Conservation (phyloP, 306 rosid species). For the Spatholobus suberectus region DNA sequence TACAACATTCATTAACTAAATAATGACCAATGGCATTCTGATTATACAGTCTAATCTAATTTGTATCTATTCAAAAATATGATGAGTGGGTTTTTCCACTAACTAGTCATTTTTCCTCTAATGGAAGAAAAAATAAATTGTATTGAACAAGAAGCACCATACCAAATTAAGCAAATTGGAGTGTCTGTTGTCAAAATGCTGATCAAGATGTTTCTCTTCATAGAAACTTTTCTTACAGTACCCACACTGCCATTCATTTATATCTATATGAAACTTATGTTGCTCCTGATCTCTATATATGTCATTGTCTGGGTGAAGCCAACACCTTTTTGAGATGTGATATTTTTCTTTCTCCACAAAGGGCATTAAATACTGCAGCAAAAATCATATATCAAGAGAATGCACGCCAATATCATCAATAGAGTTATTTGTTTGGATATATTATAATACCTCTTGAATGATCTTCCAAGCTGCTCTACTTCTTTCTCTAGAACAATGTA, state of each 20-base stretch:
- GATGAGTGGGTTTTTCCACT: background rate
- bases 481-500: conserved; percentile 69
- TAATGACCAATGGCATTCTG: background rate
- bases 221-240: conserved; percentile 62
- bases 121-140: conserved; percentile 13
- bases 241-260: conserved; percentile 63
- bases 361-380: conserved; percentile 60
- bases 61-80: background rate
- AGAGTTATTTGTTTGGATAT: conserved; percentile 8
- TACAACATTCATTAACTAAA: background rate
- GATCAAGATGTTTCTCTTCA: conserved; percentile 70
- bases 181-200: conserved; percentile 79
- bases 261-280: conserved; percentile 52
- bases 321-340: conserved; percentile 53
- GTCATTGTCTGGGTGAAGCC: conserved; percentile 60
- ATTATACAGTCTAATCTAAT: background rate
- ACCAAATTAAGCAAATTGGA: conserved; percentile 70
- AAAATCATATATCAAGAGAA: conserved; percentile 33
- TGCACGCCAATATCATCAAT: conserved; percentile 19
- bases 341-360: conserved; percentile 60
- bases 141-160: conserved; percentile 35
- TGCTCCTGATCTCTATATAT: conserved; percentile 65
- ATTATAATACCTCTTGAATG: conserved; percentile 58
- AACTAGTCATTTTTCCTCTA: conserved; percentile 6
- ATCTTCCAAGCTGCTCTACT: conserved; percentile 64